These are phyloP conservation scores for Lenwebbia sp. DNA, from an alignment of 345 rosid genomes.

Conservation along the genomic window DNA sequence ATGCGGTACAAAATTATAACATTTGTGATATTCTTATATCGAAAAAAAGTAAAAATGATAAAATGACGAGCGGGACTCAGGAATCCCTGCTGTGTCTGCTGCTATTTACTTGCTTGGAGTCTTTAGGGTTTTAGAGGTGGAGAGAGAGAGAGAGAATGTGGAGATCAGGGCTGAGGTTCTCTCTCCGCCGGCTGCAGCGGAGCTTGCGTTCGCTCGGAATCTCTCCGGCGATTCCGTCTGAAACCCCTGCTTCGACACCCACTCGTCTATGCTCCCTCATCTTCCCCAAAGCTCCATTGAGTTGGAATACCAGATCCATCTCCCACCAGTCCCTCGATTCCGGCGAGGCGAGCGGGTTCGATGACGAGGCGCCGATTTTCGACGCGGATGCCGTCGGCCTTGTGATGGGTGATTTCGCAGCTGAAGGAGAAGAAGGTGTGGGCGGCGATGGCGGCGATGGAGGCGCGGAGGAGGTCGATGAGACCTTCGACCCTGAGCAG, in stretches of 20 bases:
- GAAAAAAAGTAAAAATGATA: too few relatives aligned
- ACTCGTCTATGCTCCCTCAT: neutral
- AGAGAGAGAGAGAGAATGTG: neutral
- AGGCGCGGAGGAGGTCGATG: slow-evolving; percentile 9
- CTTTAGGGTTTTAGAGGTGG: neutral
- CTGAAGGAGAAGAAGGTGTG: neutral
- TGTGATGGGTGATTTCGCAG: neutral
- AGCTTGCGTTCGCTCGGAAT: neutral
- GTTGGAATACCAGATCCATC: neutral
- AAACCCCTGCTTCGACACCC: neutral
- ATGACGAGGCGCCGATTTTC: neutral
- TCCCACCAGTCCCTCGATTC: neutral
- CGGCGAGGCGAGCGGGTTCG: neutral
- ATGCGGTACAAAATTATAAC: too few relatives aligned
- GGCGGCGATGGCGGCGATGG: neutral
- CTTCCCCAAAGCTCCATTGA: neutral
- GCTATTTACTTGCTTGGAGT: neutral
- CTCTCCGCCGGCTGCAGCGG: neutral
- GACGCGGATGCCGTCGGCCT: neutral
- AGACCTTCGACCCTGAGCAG: slow-evolving; percentile 30
- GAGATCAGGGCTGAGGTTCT: slow-evolving; percentile 1
- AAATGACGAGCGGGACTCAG: too few relatives aligned
- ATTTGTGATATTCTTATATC: too few relatives aligned
- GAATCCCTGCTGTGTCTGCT: neutral
- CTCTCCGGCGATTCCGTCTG: neutral